These are phyloP conservation scores for Heterococcus sp. DNA, from an alignment of 108 stramenopile genomes.

Conservation along the genomic window DNA sequence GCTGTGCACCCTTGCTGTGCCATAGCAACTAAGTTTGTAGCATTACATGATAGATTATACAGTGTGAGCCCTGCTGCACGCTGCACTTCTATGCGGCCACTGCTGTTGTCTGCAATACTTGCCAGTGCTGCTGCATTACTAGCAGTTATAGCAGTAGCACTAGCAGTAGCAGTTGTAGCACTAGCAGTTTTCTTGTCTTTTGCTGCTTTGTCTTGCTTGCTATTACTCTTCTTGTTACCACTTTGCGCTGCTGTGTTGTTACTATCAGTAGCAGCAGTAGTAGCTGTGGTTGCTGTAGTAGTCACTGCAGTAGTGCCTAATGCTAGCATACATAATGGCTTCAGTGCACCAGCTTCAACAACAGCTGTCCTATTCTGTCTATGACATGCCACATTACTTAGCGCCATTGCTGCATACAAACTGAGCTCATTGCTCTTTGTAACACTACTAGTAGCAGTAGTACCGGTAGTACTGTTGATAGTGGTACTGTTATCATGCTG, in stretches of 20 bases:
- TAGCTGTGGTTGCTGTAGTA: too few relatives aligned
- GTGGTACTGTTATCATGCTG: too few relatives aligned
- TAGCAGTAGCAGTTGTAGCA: conserved; percentile 51
- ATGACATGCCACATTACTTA: conserved; percentile 69
- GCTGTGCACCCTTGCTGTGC: conserved; percentile 45
- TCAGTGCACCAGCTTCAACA: conserved; percentile 52
- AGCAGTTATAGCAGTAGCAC: conserved; percentile 69
- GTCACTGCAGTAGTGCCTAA: too few relatives aligned
- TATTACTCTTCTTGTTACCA: neutral
- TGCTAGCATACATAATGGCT: conserved; percentile 55
- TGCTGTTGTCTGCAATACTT: conserved; percentile 12
- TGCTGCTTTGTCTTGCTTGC: neutral
- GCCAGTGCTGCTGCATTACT: conserved; percentile 62
- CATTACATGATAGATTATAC: conserved; percentile 74
- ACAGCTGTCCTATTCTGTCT: conserved; percentile 54
- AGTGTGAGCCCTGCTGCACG: conserved; percentile 70
- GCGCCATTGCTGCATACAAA: conserved; percentile 66
- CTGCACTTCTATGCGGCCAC: conserved; percentile 53
- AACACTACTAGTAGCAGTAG: too few relatives aligned
- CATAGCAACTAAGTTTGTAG: conserved; percentile 61
- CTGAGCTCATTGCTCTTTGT: too few relatives aligned
- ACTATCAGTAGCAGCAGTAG: neutral
- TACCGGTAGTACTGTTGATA: too few relatives aligned
- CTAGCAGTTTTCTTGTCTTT: neutral
- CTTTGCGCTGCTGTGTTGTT: too few relatives aligned